Base-by-base conservation (phyloP, 306 rosid species). In the Trifolium dubium region DNA sequence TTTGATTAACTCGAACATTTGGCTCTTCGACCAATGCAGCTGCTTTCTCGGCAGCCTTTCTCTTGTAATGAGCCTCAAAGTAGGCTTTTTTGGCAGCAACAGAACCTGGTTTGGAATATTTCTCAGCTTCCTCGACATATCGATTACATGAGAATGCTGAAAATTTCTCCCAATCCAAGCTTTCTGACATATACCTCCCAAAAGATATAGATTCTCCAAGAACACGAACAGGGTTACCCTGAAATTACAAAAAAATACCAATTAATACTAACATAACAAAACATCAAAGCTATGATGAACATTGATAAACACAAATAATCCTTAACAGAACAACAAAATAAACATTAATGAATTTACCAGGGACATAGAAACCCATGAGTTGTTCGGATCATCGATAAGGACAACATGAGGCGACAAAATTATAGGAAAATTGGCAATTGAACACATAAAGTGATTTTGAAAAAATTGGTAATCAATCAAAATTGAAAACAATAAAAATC, bases 1-100 rank as follows among this genome's bases (percentile, higher is more conserved):
- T 77, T 43, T 5, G 66, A 31, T 41, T 6, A 41, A 79, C 74
- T 14, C 9, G 65, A 3, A 56, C 80, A 72, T 84, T 85, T 37
- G 71, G 81, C 60, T 80, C 89, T 85, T 81, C 88, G 37, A 63
- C 18, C 83, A 74, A 76, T 2, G 79, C 88, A 37, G 90, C 89
- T 5, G 88, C 90, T 86, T 76, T 86, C 75, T 87, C 91, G 2
- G 83, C 86, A 50, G 97, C 97, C 71, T 89, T 91, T 71, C 29
- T 89, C 89, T 83, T 92, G 87, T 89, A 89, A 82, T 88, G 97
- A 65, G 97, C 95, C 85, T 94, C 99, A 70, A 94, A 94, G 80
- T 89, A 94, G 29, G 99, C 97, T 68, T 76, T 89, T 86, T 85
- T 89, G 50, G 87, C 88, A 5, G 99, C 99, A 79, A 94, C 99